These are phyloP conservation scores for Scenedesmus sp. DNA, from an alignment of 163 green algal species.

Conservation along the genomic window DNA sequence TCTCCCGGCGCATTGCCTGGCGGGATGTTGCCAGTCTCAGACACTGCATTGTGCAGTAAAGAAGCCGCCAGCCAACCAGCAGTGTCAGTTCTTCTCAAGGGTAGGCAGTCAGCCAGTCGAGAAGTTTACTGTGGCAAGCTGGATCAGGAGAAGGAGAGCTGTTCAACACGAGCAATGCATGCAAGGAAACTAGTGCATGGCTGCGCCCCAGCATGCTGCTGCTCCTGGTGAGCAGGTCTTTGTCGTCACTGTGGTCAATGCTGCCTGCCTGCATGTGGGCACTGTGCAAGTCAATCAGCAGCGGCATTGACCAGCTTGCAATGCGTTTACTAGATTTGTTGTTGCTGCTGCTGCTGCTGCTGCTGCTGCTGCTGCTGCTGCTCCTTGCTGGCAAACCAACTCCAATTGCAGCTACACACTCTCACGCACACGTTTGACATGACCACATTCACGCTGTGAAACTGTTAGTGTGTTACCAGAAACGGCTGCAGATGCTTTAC, in stretches of 20 bases:
- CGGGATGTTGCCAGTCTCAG: conserved; percentile 74
- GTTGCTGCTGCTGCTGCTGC: conserved; percentile 2
- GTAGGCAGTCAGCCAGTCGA: background rate
- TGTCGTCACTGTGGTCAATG: background rate
- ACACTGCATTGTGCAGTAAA: conserved; percentile 61
- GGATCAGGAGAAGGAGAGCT: background rate
- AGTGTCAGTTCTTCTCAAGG: background rate
- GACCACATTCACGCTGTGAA: no score
- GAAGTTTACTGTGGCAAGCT: background rate
- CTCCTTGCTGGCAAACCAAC: background rate
- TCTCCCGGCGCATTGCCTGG: conserved; percentile 85
- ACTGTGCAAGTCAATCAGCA: background rate
- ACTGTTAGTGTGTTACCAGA: no score
- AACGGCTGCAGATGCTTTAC: no score
- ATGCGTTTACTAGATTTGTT: background rate
- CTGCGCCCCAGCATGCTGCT: background rate
- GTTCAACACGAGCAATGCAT: background rate
- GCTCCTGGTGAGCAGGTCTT: background rate
- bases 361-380: background rate
- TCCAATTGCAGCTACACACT: no score
- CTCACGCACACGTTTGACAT: no score
- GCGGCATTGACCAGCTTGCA: background rate
- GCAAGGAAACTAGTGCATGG: background rate
- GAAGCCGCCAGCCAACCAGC: background rate
- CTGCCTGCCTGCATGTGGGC: no score